Conservation (phyloP, 352 stramenopile species). For the Phytophthora vignae region DNA sequence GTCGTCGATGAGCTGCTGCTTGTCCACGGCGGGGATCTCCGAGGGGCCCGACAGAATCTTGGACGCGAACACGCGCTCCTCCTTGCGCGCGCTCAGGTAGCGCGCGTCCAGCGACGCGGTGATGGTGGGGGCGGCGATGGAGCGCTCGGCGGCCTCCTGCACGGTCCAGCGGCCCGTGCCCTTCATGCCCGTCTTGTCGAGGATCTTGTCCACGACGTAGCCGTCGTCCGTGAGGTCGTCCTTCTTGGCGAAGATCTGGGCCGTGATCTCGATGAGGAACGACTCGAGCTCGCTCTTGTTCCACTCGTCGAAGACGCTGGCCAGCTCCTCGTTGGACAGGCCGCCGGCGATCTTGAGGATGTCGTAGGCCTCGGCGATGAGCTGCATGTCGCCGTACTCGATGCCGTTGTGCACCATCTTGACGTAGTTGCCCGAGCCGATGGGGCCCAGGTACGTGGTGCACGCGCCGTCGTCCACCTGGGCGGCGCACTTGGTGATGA, state of each 20-base stretch:
- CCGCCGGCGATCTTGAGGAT: slow-evolving; percentile 95
- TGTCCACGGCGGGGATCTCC: slow-evolving; percentile 93
- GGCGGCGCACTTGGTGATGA: slow-evolving; percentile 97
- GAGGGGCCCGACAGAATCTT: slow-evolving; percentile 94
- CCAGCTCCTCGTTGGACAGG: slow-evolving; percentile 92
- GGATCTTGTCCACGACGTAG: slow-evolving; percentile 96
- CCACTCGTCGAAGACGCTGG: slow-evolving; percentile 96
- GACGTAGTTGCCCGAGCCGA: slow-evolving; percentile 99
- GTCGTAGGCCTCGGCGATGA: slow-evolving; percentile 99
- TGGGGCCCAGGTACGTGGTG: slow-evolving; percentile 96
- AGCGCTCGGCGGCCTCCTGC: slow-evolving; percentile 95
- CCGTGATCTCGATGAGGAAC: slow-evolving; percentile 99
- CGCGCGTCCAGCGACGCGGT: slow-evolving; percentile 96
- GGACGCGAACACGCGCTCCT: slow-evolving; percentile 93
- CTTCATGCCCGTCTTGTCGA: slow-evolving; percentile 99
- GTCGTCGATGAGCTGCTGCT: slow-evolving; percentile 97
- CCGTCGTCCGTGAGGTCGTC: slow-evolving; percentile 92
- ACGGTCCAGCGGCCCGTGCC: slow-evolving; percentile 98
- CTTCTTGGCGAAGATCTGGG: slow-evolving; percentile 97
- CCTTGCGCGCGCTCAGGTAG: slow-evolving; percentile 97
- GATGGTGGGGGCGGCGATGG: slow-evolving; percentile 97
- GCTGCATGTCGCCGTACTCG: slow-evolving; percentile 99
- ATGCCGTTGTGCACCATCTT: slow-evolving; percentile 99
- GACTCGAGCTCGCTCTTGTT: slow-evolving; percentile 97
- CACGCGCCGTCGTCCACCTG: slow-evolving; percentile 96